These are phyloP conservation scores for Neolecta irregularis DNA, from an alignment of 1,139 yeast species.

Conservation along the genomic window DNA sequence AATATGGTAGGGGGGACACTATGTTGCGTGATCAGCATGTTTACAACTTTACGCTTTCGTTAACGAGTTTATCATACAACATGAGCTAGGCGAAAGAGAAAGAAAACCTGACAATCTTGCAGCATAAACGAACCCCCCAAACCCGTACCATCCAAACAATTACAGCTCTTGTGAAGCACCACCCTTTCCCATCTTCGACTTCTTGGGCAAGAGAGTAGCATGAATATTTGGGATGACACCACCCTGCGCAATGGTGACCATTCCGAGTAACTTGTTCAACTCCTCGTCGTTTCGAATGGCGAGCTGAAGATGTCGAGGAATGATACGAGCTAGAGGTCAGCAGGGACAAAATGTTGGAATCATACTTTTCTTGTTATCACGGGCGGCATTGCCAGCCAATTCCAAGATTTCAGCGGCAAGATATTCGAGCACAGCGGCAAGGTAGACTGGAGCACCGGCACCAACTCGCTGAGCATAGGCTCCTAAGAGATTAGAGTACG, in stretches of 20 bases:
- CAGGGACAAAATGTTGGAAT: not conserved
- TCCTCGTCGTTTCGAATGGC: constrained; percentile 98
- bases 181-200: constrained; percentile 31
- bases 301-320: constrained; percentile 95
- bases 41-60: too few relatives aligned
- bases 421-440: constrained; percentile 91
- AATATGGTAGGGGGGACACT: too few relatives aligned
- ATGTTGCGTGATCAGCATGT: too few relatives aligned
- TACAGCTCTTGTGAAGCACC: constrained; percentile 2
- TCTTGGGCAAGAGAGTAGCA: constrained; percentile 89
- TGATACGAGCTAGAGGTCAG: constrained; percentile 48
- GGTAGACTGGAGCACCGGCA: constrained; percentile 73
- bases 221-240: constrained; percentile 87
- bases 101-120: too few relatives aligned
- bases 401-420: constrained; percentile 94
- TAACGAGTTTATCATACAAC: too few relatives aligned
- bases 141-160: too few relatives aligned
- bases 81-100: too few relatives aligned
- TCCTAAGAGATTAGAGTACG: too few relatives aligned
- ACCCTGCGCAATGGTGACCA: constrained; percentile 92
- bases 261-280: constrained; percentile 83
- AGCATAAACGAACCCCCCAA: too few relatives aligned
- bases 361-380: constrained; percentile 77
- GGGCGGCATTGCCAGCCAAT: constrained; percentile 98
- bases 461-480: constrained; percentile 99